Evolutionary conservation across 2,329 filamentous ascomycete species (phyloP).

Genomic region (Coniochaeta sp.): DNA sequence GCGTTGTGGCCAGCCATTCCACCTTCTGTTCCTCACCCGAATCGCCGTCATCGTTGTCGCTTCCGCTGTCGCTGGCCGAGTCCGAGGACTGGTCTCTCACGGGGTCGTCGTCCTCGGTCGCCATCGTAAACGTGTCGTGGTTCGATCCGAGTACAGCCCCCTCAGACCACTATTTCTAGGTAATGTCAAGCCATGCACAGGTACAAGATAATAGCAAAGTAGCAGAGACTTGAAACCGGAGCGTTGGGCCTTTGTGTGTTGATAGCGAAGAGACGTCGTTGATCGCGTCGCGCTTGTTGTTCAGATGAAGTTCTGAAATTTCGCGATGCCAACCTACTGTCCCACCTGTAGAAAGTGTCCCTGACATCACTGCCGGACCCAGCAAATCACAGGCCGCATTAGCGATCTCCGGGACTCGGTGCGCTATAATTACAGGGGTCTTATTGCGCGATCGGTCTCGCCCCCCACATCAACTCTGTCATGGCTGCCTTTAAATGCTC

Average conservation of each 20-base stretch:
- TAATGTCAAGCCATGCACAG: too few relatives aligned
- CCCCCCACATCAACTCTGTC: background rate
- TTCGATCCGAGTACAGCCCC: background rate
- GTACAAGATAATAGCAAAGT: too few relatives aligned
- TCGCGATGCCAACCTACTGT: background rate
- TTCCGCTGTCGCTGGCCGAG: slow-evolving; percentile 27
- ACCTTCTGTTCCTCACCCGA: slow-evolving; percentile 27
- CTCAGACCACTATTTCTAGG: too few relatives aligned
- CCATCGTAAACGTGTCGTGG: slow-evolving; percentile 11
- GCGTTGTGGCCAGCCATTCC: slow-evolving; percentile 67
- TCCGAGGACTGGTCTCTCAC: slow-evolving; percentile 27
- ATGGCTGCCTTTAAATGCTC: background rate
- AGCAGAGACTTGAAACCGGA: too few relatives aligned
- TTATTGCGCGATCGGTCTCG: background rate
- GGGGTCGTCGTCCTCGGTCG: slow-evolving; percentile 14
- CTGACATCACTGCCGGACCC: background rate
- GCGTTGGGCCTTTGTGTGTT: background rate
- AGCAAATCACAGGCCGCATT: background rate
- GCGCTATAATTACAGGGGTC: too few relatives aligned
- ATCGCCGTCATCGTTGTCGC: slow-evolving; percentile 22
- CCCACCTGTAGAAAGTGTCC: background rate
- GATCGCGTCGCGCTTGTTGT: background rate
- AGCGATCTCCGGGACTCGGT: background rate
- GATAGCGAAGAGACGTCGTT: background rate
- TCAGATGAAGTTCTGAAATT: background rate